Base-by-base conservation (phyloP, 1,139 yeast species). In the Lodderomyces beijingensis region DNA sequence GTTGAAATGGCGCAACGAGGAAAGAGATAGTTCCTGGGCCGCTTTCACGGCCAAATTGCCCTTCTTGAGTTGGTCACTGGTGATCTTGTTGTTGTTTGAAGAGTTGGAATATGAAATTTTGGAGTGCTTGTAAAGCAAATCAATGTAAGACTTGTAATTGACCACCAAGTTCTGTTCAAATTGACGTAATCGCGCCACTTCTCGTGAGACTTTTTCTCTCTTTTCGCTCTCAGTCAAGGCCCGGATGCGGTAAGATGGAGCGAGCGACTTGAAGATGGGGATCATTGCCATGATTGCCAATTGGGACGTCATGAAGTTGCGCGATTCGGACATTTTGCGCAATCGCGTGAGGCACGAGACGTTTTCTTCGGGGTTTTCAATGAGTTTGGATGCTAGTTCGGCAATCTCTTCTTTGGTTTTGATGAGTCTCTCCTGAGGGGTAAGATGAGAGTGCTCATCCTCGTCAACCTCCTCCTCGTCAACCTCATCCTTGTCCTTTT, bases 281-380 rank as follows among this genome's bases (percentile, higher is more conserved):
- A 88, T 80, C 39, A 89, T 68, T 1, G 97, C 80, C 46, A 88
- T 63, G 37, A 86, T 62, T 1, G 95, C 75, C 38, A 87, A 68
- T 55, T 84, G 88, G 36, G 84, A 70, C 5, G 87, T 79, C 36
- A 77, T 79, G 28, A 79, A 67, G 46, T 82, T 78, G 45, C 70
- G 74, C 1, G 91, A 79, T 39, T 68, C 72, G 1, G 86, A 69
- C 81, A 86, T 78, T 42, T 76, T 81, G 29, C 89, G 65, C 33
- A 91, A 64, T 49, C 89, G 75, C 3, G 84, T 71, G 16, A 91
- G 63, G 31, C 79, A 70, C 4, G 73, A 56, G 10, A 82, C 67
- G 51, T 89, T 77, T 49, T 86, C 95, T 53, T 91, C 97, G 1
- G 98, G 96, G 40, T 87, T 88, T 55, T 89, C 95, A 49, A 79